These are phyloP conservation scores for Elongisporangium anandrum DNA, from an alignment of 352 stramenopile species.

Conservation along the genomic window DNA sequence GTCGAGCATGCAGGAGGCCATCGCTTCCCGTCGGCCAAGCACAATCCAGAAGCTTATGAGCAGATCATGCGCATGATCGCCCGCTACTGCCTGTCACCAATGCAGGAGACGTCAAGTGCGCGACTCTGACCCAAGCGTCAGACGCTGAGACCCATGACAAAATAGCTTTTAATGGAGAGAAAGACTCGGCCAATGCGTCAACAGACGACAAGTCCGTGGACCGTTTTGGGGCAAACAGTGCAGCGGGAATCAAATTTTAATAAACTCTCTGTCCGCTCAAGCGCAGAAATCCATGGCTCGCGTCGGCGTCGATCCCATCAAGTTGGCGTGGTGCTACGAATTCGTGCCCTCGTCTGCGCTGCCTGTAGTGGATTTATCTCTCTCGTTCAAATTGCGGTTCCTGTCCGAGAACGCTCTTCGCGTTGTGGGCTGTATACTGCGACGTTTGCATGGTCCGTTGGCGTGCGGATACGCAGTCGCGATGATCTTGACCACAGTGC, in stretches of 20 bases:
- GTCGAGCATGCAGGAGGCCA: constrained; percentile 48
- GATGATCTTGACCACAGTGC: constrained; percentile 15
- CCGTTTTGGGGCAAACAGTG: no score
- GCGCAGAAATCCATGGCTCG: background rate
- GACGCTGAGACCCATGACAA: no score
- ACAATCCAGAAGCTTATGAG: constrained; percentile 39
- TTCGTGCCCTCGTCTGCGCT: constrained; percentile 20
- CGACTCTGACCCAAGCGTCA: no score
- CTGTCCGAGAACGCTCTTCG: constrained; percentile 12
- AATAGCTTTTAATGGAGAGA: no score
- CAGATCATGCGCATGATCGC: constrained; percentile 17
- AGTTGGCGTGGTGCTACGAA: constrained; percentile 6
- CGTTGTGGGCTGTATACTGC: constrained; percentile 15
- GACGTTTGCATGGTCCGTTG: constrained; percentile 15
- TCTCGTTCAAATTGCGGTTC: constrained; percentile 25
- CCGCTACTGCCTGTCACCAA: constrained; percentile 10
- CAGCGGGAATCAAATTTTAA: no score
- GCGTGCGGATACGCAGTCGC: constrained; percentile 8
- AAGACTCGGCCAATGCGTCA: no score
- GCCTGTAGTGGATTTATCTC: constrained; percentile 26
- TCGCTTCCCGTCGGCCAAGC: constrained; percentile 60
- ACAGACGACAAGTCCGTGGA: no score
- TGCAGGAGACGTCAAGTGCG: background rate
- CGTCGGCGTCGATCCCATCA: background rate
- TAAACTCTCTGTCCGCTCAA: no score